Evolutionary conservation across 2,329 filamentous ascomycete species (phyloP).

Genomic region (Beauveria varroae): DNA sequence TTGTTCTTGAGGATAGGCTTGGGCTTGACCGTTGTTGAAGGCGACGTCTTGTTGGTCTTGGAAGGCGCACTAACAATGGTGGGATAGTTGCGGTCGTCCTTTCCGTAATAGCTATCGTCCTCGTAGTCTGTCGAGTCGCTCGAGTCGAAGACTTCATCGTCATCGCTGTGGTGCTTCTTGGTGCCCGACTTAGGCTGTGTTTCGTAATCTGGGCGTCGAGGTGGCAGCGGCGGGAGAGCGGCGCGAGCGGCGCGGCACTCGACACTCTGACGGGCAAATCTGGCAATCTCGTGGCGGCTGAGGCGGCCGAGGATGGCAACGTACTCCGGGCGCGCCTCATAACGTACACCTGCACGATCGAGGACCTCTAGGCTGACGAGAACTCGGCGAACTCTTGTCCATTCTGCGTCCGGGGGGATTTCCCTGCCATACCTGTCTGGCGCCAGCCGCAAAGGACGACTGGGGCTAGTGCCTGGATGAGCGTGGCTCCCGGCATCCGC

Average conservation of each 20-base stretch:
- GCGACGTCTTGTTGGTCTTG: conserved; percentile 25
- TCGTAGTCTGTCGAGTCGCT: conserved; percentile 26
- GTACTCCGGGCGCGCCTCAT: conserved; percentile 53
- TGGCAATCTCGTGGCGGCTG: conserved; percentile 41
- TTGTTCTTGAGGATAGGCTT: conserved; percentile 57
- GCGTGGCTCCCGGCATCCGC: conserved; percentile 18
- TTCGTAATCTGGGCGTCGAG: conserved; percentile 7
- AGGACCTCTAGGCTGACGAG: conserved; percentile 53
- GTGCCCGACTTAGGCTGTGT: conserved; percentile 20
- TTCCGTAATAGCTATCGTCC: conserved; percentile 23
- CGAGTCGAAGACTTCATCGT: conserved; percentile 23
- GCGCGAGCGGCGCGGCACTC: conserved; percentile 37
- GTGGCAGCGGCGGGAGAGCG: background rate
- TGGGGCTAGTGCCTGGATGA: background rate
- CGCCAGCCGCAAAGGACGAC: conserved; percentile 32
- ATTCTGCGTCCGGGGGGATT: conserved; percentile 49
- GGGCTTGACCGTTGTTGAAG: conserved; percentile 32
- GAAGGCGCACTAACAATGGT: conserved; percentile 30
- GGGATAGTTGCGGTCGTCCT: conserved; percentile 26
- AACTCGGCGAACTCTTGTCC: conserved; percentile 50
- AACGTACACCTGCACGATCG: conserved; percentile 46
- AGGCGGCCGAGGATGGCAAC: conserved; percentile 53
- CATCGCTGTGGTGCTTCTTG: conserved; percentile 25
- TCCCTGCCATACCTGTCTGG: conserved; percentile 50
- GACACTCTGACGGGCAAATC: conserved; percentile 41